Conservation (phyloP, 2,329 filamentous ascomycete species). For the Cytospora chrysosperma region DNA sequence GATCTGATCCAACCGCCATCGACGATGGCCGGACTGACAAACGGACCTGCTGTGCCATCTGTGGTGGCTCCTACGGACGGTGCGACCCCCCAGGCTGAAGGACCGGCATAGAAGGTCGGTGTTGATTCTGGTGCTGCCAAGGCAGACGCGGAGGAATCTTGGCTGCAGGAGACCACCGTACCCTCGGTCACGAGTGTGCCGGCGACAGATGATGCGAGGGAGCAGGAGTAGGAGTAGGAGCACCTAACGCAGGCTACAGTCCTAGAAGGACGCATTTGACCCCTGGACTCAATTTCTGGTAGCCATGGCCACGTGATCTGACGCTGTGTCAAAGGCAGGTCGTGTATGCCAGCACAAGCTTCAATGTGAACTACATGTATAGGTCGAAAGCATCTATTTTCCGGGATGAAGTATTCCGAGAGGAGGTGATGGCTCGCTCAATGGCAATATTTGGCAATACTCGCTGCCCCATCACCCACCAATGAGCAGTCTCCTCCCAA, state of each 20-base stretch:
- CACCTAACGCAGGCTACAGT: background rate
- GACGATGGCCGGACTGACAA: background rate
- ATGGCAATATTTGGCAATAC: too few species aligned
- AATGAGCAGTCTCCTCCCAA: too few species aligned
- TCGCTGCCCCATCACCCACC: too few species aligned
- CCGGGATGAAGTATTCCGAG: too few species aligned
- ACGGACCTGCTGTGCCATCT: background rate
- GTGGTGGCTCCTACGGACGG: background rate
- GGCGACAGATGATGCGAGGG: background rate
- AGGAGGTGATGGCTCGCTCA: too few species aligned
- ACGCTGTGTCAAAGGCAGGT: too few species aligned
- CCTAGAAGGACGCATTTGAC: background rate
- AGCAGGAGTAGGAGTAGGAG: background rate
- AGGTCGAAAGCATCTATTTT: too few species aligned
- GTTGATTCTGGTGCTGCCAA: background rate
- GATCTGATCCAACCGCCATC: conserved; percentile 8
- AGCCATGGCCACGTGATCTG: too few species aligned
- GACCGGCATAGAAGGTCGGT: background rate
- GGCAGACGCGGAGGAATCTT: background rate
- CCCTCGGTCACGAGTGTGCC: background rate
- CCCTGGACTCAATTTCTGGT: background rate
- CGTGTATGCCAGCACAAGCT: background rate
- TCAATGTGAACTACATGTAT: background rate
- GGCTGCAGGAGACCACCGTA: background rate
- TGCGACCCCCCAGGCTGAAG: conserved; percentile 1